Evolutionary conservation across 1,284 basidiomycete species (phyloP).

Genomic region (Stygiomarasmius scandens): DNA sequence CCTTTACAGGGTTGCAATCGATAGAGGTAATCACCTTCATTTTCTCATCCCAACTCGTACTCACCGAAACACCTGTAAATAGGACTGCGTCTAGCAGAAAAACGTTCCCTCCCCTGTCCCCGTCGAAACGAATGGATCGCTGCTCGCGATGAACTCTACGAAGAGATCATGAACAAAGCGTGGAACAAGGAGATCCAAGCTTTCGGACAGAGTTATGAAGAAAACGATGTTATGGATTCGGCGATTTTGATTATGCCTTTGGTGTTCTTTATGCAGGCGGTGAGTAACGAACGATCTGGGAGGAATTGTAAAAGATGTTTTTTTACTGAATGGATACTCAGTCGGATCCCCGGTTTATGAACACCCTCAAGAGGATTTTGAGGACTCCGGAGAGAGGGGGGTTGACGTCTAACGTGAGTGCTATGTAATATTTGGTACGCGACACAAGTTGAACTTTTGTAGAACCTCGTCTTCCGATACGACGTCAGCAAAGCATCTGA

Average conservation of each 20-base stretch:
- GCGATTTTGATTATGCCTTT: constrained; percentile 83
- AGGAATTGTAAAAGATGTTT: too few species aligned
- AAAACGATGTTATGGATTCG: constrained; percentile 50
- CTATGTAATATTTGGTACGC: too few species aligned
- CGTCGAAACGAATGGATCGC: constrained; percentile 71
- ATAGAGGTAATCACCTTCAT: constrained; percentile 58
- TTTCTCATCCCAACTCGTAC: background rate
- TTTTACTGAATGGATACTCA: constrained; percentile 26
- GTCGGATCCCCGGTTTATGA: constrained; percentile 87
- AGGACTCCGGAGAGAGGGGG: constrained; percentile 86
- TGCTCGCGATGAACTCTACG: constrained; percentile 80
- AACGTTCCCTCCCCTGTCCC: constrained; percentile 81
- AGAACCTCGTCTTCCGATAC: constrained; percentile 79
- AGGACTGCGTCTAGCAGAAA: constrained; percentile 88
- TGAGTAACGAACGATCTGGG: constrained; percentile 36
- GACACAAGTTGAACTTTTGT: too few species aligned
- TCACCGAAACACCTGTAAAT: background rate
- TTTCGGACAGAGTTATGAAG: constrained; percentile 82
- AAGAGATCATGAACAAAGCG: constrained; percentile 81
- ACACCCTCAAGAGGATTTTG: constrained; percentile 80
- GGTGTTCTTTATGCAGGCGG: constrained; percentile 84
- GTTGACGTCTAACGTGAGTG: constrained; percentile 78
- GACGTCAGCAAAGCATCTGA: constrained; percentile 83
- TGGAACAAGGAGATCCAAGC: constrained; percentile 70
- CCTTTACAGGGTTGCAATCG: constrained; percentile 82